A percentile compares a stretch with the other conserved stretches of the same genome.
Evolutionary conservation across 2,329 filamentous ascomycete species (phyloP).

Genomic region (Colletotrichum nymphaeae): DNA sequence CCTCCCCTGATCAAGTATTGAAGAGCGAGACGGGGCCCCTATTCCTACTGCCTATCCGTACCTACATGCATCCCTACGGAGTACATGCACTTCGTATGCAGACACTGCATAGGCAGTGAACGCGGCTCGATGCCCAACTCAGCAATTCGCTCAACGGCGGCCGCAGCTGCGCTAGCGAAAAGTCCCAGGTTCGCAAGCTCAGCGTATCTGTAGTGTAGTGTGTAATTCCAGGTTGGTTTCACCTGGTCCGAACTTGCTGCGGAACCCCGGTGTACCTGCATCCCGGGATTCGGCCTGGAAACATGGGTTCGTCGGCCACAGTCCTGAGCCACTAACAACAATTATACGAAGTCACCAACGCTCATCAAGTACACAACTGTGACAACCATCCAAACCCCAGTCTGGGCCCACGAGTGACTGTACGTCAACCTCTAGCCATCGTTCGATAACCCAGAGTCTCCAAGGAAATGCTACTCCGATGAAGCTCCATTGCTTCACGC

Average conservation of each 20-base stretch:
- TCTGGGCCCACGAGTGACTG: conserved; percentile 4
- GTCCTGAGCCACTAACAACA: not conserved
- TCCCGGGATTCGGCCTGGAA: conserved; percentile 16
- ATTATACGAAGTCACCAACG: not conserved
- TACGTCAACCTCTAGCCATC: not conserved
- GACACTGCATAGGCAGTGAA: not conserved
- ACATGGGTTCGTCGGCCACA: not conserved
- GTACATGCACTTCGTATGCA: not conserved
- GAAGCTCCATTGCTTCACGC: not conserved
- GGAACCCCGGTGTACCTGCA: conserved; percentile 14
- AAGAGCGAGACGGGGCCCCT: conserved; percentile 2
- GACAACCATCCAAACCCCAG: not conserved
- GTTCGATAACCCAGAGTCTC: conserved; percentile 23
- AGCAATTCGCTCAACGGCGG: not conserved
- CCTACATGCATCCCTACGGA: not conserved
- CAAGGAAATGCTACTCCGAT: not conserved
- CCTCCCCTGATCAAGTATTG: not conserved
- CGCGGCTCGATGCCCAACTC: not conserved
- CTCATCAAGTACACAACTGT: not conserved
- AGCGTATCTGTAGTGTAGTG: not conserved
- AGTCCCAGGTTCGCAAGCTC: not conserved
- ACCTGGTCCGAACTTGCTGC: conserved; percentile 15
- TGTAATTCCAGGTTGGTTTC: conserved; percentile 13
- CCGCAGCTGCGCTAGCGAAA: conserved; percentile 14
- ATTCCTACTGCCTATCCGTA: not conserved